phyloP scores from a whole-genome alignment of 163 green algal genomes.

The Volvox carteri region DNA sequence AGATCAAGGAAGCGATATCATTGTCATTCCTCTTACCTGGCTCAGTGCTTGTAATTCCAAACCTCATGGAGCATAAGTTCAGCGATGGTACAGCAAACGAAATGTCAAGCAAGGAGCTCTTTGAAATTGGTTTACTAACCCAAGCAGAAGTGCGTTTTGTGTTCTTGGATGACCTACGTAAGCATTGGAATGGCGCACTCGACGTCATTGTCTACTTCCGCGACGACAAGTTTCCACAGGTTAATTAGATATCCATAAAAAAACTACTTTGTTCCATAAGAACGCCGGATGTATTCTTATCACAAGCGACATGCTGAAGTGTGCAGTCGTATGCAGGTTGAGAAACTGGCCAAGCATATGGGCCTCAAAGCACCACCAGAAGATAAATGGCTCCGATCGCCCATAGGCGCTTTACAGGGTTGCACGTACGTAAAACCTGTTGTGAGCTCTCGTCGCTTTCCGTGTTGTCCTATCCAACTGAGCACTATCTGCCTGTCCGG shows the following conservation, averaged over 20 bases:
- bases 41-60: neutral
- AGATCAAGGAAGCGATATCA: constrained; percentile 26
- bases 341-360: neutral
- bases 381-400: constrained; percentile 39
- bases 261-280: too few relatives aligned
- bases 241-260: too few relatives aligned
- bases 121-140: neutral
- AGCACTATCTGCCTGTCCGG: too few relatives aligned
- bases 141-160: neutral
- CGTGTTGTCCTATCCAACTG: too few relatives aligned
- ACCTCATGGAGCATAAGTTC: constrained; percentile 30
- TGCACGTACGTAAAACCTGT: constrained; percentile 22
- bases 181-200: neutral
- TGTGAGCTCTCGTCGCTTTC: too few relatives aligned
- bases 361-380: neutral
- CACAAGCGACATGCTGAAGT: too few relatives aligned
- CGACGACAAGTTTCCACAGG: constrained; percentile 11
- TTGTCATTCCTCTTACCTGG: neutral
- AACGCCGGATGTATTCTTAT: too few relatives aligned
- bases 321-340: constrained; percentile 11
- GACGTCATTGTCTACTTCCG: constrained; percentile 17
- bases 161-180: neutral
- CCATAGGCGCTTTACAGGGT: neutral
- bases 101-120: constrained; percentile 13
- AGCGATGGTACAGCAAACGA: neutral